phyloP scores from a whole-genome alignment of 352 stramenopile species.

The Globisporangium apiculatum region DNA sequence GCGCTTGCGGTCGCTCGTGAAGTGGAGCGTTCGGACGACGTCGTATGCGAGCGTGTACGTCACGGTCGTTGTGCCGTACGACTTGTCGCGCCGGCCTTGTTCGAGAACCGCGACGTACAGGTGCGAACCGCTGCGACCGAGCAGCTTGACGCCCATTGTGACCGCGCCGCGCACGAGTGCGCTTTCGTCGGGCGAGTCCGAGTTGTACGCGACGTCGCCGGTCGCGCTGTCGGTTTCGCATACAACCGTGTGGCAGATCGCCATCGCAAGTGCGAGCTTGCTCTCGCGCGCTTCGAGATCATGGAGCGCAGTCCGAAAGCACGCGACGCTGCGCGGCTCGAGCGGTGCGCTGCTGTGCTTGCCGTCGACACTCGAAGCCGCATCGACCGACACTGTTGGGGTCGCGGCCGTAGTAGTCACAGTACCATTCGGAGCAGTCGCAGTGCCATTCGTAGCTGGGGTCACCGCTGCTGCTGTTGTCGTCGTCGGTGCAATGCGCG shows the following conservation, averaged over 20 bases:
- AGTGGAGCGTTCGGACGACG: conserved; percentile 62
- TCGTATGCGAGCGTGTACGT: conserved; percentile 65
- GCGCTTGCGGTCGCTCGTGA: conserved; percentile 72
- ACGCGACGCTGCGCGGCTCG: conserved; percentile 14
- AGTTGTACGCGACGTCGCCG: conserved; percentile 71
- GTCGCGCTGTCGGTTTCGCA: conserved; percentile 38
- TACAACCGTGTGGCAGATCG: conserved; percentile 84
- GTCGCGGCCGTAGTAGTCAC: too few relatives aligned
- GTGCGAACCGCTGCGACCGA: conserved; percentile 42
- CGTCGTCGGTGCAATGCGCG: not conserved
- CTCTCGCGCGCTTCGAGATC: conserved; percentile 50
- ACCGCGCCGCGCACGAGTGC: conserved; percentile 83
- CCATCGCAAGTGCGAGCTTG: conserved; percentile 64
- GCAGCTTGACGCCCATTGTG: conserved; percentile 74
- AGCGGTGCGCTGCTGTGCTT: not conserved
- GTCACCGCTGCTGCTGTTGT: not conserved
- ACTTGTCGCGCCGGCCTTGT: conserved; percentile 36
- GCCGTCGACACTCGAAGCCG: not conserved
- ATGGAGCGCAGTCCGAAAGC: conserved; percentile 38
- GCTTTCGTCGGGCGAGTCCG: conserved; percentile 90
- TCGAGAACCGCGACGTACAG: conserved; percentile 59
- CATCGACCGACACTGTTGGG: too few relatives aligned
- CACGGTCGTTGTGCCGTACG: conserved; percentile 47
- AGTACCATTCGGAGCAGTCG: too few relatives aligned
- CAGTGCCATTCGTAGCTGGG: too few relatives aligned